Base-by-base conservation (phyloP, 768 basidiomycete genomes). In the Russula abietina region DNA sequence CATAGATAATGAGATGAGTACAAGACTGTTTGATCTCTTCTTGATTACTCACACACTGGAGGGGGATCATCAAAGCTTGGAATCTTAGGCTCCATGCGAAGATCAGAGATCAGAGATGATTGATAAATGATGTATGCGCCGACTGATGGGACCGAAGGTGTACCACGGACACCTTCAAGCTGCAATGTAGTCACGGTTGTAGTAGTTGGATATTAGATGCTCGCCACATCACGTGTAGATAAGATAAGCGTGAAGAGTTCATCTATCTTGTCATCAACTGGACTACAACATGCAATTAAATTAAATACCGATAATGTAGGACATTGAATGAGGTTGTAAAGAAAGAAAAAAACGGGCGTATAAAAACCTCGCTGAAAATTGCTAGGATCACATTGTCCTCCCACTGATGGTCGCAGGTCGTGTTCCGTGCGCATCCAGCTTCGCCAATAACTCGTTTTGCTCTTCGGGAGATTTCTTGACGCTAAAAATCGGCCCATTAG, bases 391-490 rank as follows among this genome's bases (percentile, higher is more conserved):
- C 22, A 36, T n/a, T 19, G 45, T n/a, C 22, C 32, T 60, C 12
- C 30, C 1, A 12, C 36, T 36, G 36, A 1, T 5, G 17, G 38
- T 17, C 38, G 38, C 14, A 17, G 38, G 16, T 14, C 38, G 38
- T 16, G 43, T 6, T 9, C 32, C 51, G n/a, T 70, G 64, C 22
- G 51, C 64, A 39, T 73, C 71, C 11, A 73, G 52, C 60, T 67
- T 63, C 17, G 60, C 67, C 1, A 73, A 56, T 43, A 73, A 50
- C 38, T 68, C 68, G 24, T 57, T 68, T 51, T 73, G 72, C 41
- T 70, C 69, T 30, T 69, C 67, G 8, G 62, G 19, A 2, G 67
- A 64, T 55, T 70, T 70, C 61, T 67, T 64, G 16, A 59, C 61
- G 46, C 72, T 73, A 19, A 8, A 48, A 30, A 4, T 1, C 1